Evolutionary conservation across 495 filamentous ascomycete genomes (phyloP), one percentile per base, ranked within the genome.

Genomic region (Letharia columbiana): DNA sequence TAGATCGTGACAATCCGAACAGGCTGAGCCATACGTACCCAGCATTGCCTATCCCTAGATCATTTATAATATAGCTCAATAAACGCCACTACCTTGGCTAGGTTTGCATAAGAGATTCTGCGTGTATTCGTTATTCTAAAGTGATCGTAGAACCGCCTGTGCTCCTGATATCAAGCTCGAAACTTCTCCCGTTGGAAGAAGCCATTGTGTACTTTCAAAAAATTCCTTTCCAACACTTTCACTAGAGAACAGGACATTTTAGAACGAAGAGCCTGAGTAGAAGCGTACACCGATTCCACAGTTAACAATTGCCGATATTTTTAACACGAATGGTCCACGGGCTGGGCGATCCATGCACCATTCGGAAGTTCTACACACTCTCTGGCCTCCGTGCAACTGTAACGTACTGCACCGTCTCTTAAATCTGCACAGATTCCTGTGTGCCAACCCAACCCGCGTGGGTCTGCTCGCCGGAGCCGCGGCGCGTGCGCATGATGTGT

Each of bases 401-500:
- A 35, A 3, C 54, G 3, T 9, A 37, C 15, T 4, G 31, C 33
- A 20, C 17, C 31, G 2, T 15, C 33, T 20, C 54, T 56, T 37
- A 57, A 15, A 57, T 57, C 33, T 49, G 56, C 40, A 57, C 41
- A 9, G 44, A 40, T 37, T 57, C 54, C 10, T 12, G 33, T 11
- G 54, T 62, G 35, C 67, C 67, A 4, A 65, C 61, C 59, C 66
- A 64, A 41, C 15, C 31, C 3, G 23, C 35, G 20, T 68, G 67
- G 23, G 60, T 59, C 60, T 63, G 65, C 56, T 45, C n/a, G 2
- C 52, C 40, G 31, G 49, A 13, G 5, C 15, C 45, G 28, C 68
- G 64, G 23, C 73, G 67, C 0, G 75, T 75, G 2, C 74, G 70
- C 17, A 72, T 50, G 49, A 78, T 69, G 56, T 76, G 74, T 4